Percentiles rank a stretch among this genome's conserved stretches.
Evolutionary conservation across 768 basidiomycete species (phyloP).

Genomic region (Podaxis sp.): DNA sequence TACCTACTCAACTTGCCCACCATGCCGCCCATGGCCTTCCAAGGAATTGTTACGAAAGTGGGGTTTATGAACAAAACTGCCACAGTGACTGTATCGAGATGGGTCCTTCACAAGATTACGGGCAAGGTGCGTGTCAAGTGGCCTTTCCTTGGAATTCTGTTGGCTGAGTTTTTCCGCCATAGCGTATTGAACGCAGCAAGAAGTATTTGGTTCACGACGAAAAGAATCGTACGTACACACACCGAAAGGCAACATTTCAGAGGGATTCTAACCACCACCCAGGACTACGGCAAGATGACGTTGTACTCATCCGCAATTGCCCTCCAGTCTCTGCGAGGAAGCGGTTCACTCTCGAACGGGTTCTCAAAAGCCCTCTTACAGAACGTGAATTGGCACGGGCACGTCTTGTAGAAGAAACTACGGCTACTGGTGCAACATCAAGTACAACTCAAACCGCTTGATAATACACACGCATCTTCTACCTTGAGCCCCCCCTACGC

Average conservation of each 20-base stretch:
- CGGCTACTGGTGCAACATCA: slow-evolving; percentile 18
- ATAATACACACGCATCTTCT: background rate
- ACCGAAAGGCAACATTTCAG: background rate
- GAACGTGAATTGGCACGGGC: slow-evolving; percentile 48
- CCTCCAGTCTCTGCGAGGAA: slow-evolving; percentile 79
- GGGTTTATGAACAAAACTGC: slow-evolving; percentile 85
- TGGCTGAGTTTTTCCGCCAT: slow-evolving; percentile 6
- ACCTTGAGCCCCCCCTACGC: background rate
- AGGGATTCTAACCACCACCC: slow-evolving; percentile 2
- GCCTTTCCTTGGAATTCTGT: background rate
- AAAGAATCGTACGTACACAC: slow-evolving; percentile 53
- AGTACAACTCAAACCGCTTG: slow-evolving; percentile 12
- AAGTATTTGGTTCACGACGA: slow-evolving; percentile 81
- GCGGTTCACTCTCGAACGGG: slow-evolving; percentile 67
- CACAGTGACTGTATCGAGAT: slow-evolving; percentile 78
- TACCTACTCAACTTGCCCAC: slow-evolving; percentile 14
- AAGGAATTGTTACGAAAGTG: slow-evolving; percentile 75
- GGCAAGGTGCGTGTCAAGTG: slow-evolving; percentile 58
- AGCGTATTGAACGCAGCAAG: slow-evolving; percentile 76
- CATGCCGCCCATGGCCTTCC: slow-evolving; percentile 81
- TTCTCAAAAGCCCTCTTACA: slow-evolving; percentile 68
- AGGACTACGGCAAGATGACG: slow-evolving; percentile 70
- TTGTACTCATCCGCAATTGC: slow-evolving; percentile 79
- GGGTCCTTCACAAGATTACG: slow-evolving; percentile 68
- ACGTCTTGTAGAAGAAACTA: slow-evolving; percentile 19